Conservation (phyloP, 148 eudicot species). For the Amaranthus cruentus region DNA sequence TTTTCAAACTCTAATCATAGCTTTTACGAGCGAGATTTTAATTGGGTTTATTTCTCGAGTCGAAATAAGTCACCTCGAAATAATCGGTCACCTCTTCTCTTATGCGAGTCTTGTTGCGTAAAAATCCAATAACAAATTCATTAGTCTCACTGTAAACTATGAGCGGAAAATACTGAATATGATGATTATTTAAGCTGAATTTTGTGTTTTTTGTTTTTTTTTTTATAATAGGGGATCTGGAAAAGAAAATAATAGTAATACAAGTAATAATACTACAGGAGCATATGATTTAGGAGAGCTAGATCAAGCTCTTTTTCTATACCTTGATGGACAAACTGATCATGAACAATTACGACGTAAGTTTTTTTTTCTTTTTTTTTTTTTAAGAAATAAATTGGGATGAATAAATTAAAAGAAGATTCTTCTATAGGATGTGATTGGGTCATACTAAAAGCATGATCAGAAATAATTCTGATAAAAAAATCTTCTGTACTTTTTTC, state of each 20-base stretch:
- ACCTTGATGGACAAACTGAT: constrained; percentile 59
- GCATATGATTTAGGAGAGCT: constrained; percentile 81
- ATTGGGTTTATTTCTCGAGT: too few relatives aligned
- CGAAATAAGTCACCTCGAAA: too few relatives aligned
- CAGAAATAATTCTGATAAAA: constrained; percentile 12
- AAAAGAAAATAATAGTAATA: constrained; percentile 28
- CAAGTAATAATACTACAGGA: constrained; percentile 31
- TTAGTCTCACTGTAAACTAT: too few relatives aligned
- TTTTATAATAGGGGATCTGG: constrained; percentile 4
- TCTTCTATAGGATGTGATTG: constrained; percentile 20
- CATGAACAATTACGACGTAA: constrained; percentile 66
- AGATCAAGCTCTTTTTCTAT: constrained; percentile 79
- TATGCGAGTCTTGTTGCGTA: too few relatives aligned
- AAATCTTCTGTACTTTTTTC: constrained; percentile 25
- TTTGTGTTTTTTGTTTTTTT: background rate
- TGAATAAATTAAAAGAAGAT: constrained; percentile 13
- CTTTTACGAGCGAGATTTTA: too few relatives aligned
- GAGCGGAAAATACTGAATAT: too few relatives aligned
- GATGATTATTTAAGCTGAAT: background rate
- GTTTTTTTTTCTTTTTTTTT: constrained; percentile 13
- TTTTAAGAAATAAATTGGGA: background rate
- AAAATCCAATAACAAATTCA: too few relatives aligned
- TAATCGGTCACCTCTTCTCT: too few relatives aligned
- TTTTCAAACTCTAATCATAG: too few relatives aligned
- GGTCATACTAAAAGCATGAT: constrained; percentile 43